Conservation (phyloP, 164 flowering plant species). For the Platanus orientalis region DNA sequence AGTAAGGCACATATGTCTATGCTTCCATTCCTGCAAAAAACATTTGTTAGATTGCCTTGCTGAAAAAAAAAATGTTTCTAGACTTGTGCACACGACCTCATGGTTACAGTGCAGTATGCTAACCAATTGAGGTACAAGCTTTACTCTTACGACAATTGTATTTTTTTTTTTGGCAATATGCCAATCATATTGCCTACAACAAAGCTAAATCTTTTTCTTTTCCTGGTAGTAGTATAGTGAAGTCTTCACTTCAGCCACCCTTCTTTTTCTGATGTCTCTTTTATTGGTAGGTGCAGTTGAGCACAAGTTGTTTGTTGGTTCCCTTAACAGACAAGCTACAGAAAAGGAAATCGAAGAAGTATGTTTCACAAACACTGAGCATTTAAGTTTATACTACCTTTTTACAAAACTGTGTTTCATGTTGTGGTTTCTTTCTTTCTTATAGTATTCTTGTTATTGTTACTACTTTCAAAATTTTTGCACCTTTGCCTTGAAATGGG, state of each 20-base stretch:
- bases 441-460: background rate
- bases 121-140: no score
- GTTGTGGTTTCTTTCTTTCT: background rate
- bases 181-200: no score
- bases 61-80: no score
- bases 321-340: constrained; percentile 62
- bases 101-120: no score
- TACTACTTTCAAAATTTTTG: no score
- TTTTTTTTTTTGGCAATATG: no score
- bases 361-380: constrained; percentile 7
- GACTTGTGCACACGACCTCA: no score
- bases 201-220: background rate
- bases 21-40: no score
- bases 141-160: no score
- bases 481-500: no score
- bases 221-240: background rate
- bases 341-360: constrained; percentile 75
- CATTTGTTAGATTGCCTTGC: no score
- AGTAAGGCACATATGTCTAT: no score
- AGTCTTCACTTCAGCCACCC: background rate
- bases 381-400: background rate
- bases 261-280: background rate
- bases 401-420: background rate
- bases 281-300: constrained; percentile 55
- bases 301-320: constrained; percentile 72